phyloP scores from a whole-genome alignment of 2,329 filamentous ascomycete species.

The Sordariomycetes sp. region DNA sequence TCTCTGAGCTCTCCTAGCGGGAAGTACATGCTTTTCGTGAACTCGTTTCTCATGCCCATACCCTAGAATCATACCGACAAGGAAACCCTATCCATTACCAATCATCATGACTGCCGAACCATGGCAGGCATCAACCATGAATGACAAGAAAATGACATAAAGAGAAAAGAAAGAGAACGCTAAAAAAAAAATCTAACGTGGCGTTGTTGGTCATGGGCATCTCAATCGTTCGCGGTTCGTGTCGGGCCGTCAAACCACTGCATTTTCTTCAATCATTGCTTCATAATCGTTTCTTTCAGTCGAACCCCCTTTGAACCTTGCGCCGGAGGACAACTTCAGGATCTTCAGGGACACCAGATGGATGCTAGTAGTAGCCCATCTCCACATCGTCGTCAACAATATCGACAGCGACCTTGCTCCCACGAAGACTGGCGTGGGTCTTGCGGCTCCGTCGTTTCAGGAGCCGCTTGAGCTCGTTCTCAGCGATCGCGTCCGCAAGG shows the following conservation, averaged over 20 bases:
- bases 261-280: background rate
- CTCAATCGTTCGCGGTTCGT: background rate
- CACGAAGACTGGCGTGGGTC: background rate
- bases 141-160: background rate
- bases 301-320: background rate
- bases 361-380: background rate
- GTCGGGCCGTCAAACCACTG: background rate
- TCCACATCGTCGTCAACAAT: background rate
- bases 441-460: constrained; percentile 4
- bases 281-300: background rate
- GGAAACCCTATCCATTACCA: background rate
- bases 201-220: background rate
- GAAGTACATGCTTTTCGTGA: background rate
- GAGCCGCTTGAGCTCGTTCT: constrained; percentile 8
- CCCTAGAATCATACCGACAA: background rate
- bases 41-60: background rate
- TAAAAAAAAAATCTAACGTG: background rate
- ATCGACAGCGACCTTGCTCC: background rate
- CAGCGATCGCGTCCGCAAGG: constrained; percentile 7
- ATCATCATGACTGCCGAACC: background rate
- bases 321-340: background rate
- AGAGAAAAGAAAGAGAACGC: background rate
- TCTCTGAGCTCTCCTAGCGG: constrained; percentile 1
- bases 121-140: background rate
- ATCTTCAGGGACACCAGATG: background rate